Evolutionary conservation across 2,329 filamentous ascomycete species (phyloP), one percentile per base, ranked within the genome.

Genomic region (Colletotrichum tanaceti): DNA sequence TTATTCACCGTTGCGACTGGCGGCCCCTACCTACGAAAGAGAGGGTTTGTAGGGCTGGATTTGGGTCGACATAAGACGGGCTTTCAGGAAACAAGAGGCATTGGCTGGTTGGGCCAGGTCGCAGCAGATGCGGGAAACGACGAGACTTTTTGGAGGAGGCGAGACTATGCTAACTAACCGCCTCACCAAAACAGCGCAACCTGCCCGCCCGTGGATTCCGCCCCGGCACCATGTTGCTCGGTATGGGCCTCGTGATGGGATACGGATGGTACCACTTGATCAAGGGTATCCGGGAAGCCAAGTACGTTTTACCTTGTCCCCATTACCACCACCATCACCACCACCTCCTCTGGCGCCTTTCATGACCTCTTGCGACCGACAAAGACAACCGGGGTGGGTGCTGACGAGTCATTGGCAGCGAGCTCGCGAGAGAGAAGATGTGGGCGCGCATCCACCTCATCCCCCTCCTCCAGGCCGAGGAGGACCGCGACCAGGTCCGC

Each of bases 401-500:
- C 63, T 58, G 22, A 68, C 57, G 5, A 18, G n/a, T 32, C 28
- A 1, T 0, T 0, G 32, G 66, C 75, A 98, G 94, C 78, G 96
- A 99, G 82, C 90, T 97, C 73, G 93, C 90, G 72, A 93, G 96
- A 75, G 96, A 99, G 79, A 99, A 98, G 86, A 96, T 97, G 89
- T 99, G 96, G 96, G 89, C 93, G 71, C 91, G 96, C 78, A 97
- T 99, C 82, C 90, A 98, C 83, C 87, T 99, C 72, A 96, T 95
- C 77, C 96, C 96, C 67, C 84, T 97, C 72, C 89, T 99, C 72
- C 95, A 98, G 80, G 96, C 96, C 65, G 96, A 99, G 79, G 94
- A 97, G 81, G 96, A 99, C 84, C 91, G 96, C 70, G 96, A 99
- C 82, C 91, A 95, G 79, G 94, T 97, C 72, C 89, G 96, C 73